phyloP scores from a whole-genome alignment of 306 rosid genomes.

The Vicia sativa region DNA sequence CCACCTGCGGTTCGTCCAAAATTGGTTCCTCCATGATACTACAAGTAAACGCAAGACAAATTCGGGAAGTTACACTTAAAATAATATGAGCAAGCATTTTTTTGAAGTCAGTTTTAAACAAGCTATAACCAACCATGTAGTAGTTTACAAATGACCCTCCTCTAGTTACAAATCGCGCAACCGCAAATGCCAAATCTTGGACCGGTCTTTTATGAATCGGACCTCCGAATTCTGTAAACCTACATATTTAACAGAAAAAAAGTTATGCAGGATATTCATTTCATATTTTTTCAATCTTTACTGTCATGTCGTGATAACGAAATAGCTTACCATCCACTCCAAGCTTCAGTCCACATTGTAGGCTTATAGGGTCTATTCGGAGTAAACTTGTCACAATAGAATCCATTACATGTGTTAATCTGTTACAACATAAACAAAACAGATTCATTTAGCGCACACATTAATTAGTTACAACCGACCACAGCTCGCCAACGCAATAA shows the following conservation, averaged over 20 bases:
- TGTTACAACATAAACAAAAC: constrained; percentile 46
- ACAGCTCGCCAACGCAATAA: neutral
- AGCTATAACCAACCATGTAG: constrained; percentile 74
- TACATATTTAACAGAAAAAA: constrained; percentile 38
- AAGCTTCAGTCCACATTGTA: constrained; percentile 96
- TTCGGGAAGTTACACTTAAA: constrained; percentile 17
- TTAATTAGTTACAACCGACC: neutral
- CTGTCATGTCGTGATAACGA: constrained; percentile 2
- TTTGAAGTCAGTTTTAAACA: constrained; percentile 14
- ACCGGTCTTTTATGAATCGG: constrained; percentile 87
- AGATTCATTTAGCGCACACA: constrained; percentile 33
- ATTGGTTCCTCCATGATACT: constrained; percentile 99
- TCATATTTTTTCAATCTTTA: constrained; percentile 28
- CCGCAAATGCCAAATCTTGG: constrained; percentile 94
- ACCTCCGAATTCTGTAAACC: constrained; percentile 97
- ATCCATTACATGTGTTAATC: constrained; percentile 98
- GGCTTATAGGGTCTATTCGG: constrained; percentile 98
- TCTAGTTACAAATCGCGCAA: constrained; percentile 74
- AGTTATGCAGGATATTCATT: constrained; percentile 28
- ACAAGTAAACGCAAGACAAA: constrained; percentile 15
- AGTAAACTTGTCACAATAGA: constrained; percentile 86
- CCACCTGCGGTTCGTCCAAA: constrained; percentile 99
- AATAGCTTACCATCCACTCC: constrained; percentile 89
- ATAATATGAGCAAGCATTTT: constrained; percentile 21
- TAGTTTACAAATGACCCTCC: constrained; percentile 97